Conservation (phyloP, 139 green algal genomes). For the Auxenochlorella pyrenoidosa region DNA sequence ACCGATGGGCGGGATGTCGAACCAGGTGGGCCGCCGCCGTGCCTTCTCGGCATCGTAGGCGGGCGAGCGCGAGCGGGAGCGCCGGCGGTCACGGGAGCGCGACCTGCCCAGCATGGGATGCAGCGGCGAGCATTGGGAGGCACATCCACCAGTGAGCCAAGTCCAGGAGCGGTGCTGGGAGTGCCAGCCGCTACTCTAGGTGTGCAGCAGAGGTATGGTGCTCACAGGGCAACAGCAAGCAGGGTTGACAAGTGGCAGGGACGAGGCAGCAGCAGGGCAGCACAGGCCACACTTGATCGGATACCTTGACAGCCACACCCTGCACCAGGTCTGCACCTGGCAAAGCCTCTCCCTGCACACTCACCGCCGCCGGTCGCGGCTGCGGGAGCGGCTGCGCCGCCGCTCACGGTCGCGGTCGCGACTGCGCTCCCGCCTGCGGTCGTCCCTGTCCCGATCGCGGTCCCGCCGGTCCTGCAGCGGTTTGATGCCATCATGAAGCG, state of each 20-base stretch:
- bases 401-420: neutral
- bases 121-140: neutral
- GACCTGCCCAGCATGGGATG: neutral
- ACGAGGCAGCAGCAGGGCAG: neutral
- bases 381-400: conserved; percentile 7
- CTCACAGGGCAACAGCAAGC: too few species aligned
- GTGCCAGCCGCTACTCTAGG: too few species aligned
- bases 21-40: conserved; percentile 53
- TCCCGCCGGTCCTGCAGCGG: neutral
- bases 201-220: too few species aligned
- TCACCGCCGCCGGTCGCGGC: conserved; percentile 10
- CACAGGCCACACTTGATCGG: neutral
- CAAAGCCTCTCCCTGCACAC: too few species aligned
- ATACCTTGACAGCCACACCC: too few species aligned
- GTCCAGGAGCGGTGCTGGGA: too few species aligned
- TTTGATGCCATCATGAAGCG: too few species aligned
- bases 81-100: conserved; percentile 21
- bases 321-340: too few species aligned
- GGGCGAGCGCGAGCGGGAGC: conserved; percentile 23
- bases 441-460: conserved; percentile 32
- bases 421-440: neutral
- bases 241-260: too few species aligned
- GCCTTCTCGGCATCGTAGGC: conserved; percentile 40
- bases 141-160: too few species aligned
- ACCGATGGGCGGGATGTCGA: conserved; percentile 55